These are phyloP conservation scores for Agrocybe praecox DNA, from an alignment of 768 basidiomycete genomes.

Conservation along the genomic window DNA sequence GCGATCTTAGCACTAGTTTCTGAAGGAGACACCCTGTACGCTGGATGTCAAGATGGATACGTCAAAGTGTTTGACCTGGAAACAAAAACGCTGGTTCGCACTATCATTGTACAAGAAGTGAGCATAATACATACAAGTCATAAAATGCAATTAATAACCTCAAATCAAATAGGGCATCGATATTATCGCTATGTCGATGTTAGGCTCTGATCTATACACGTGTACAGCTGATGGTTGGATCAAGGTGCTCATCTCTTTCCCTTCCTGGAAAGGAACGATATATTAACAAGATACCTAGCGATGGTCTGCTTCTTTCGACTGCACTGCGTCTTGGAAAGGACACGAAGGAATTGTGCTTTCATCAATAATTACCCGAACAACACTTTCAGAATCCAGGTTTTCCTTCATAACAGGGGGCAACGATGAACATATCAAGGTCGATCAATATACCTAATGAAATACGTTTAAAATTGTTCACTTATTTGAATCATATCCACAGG, in stretches of 20 bases:
- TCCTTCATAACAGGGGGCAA: constrained; percentile 79
- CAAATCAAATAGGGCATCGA: constrained; percentile 60
- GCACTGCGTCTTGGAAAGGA: constrained; percentile 79
- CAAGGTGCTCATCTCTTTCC: constrained; percentile 47
- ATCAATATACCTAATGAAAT: not conserved
- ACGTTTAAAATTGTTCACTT: not conserved
- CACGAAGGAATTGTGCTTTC: constrained; percentile 86
- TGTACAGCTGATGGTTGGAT: constrained; percentile 70
- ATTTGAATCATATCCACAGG: constrained; percentile 36
- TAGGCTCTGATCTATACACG: constrained; percentile 67
- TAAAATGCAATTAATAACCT: not conserved
- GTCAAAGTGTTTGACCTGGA: constrained; percentile 92
- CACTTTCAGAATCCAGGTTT: constrained; percentile 28
- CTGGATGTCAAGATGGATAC: constrained; percentile 92
- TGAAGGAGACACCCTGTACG: constrained; percentile 81
- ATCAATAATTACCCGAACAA: constrained; percentile 55
- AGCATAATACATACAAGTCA: constrained; percentile 5
- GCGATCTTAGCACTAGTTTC: constrained; percentile 83
- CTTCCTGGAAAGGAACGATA: not conserved
- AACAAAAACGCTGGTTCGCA: constrained; percentile 84
- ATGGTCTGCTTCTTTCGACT: constrained; percentile 85
- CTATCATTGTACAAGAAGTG: constrained; percentile 85
- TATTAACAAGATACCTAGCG: constrained; percentile 44
- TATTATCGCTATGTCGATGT: constrained; percentile 76
- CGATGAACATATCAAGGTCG: constrained; percentile 83